A percentile compares a stretch with the other conserved stretches of the same genome.
phyloP scores from a whole-genome alignment of 495 filamentous ascomycete genomes.

The Penicillium herquei region DNA sequence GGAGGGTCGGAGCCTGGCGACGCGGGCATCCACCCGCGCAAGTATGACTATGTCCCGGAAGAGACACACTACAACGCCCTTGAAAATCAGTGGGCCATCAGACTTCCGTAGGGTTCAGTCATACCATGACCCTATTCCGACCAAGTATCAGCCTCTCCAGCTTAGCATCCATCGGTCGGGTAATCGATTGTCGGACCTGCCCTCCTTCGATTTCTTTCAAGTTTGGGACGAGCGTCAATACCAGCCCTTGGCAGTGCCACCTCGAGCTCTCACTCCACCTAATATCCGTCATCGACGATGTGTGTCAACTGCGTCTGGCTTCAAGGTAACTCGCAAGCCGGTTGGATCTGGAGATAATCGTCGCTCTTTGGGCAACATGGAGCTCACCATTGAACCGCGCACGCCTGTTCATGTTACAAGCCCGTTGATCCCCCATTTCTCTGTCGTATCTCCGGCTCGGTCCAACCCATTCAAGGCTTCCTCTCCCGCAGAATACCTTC shows the following conservation, averaged over 20 bases:
- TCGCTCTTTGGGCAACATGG: constrained; percentile 31
- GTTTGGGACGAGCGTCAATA: constrained; percentile 19
- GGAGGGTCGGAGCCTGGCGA: constrained; percentile 42
- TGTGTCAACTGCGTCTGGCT: constrained; percentile 20
- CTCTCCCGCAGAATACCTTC: constrained; percentile 8
- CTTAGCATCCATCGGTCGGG: constrained; percentile 69
- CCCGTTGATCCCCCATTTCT: constrained; percentile 45
- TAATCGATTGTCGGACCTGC: constrained; percentile 61
- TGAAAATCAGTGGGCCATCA: constrained; percentile 52
- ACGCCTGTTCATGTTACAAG: constrained; percentile 19
- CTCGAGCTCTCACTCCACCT: constrained; percentile 26
- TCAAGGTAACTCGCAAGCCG: constrained; percentile 40
- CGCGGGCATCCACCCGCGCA: constrained; percentile 50
- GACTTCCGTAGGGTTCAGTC: constrained; percentile 52
- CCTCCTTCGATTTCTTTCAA: constrained; percentile 40
- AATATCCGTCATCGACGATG: constrained; percentile 24
- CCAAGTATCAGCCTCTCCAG: constrained; percentile 27
- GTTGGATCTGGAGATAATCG: constrained; percentile 34
- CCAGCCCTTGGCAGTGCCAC: constrained; percentile 26
- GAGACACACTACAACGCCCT: constrained; percentile 38
- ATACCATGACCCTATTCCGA: background rate
- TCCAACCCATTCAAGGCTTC: constrained; percentile 1
- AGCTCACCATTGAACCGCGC: constrained; percentile 24
- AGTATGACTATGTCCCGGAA: constrained; percentile 54
- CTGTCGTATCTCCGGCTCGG: constrained; percentile 17